These are phyloP conservation scores for Xerocomellus chrysenteron DNA, from an alignment of 768 basidiomycete genomes.

Conservation along the genomic window DNA sequence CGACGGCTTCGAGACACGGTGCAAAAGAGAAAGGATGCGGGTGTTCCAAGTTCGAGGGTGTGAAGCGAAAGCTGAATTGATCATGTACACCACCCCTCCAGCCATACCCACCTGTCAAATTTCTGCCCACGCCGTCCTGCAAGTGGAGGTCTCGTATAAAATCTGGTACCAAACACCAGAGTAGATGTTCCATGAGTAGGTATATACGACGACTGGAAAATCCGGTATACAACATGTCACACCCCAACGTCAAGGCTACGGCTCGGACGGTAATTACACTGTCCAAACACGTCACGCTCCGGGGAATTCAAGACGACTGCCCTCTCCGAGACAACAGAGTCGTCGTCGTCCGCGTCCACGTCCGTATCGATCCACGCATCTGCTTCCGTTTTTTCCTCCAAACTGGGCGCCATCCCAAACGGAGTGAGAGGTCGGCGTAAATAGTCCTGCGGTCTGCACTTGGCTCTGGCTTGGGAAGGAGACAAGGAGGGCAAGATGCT, in stretches of 20 bases:
- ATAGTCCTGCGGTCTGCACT: background rate
- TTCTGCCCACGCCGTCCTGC: background rate
- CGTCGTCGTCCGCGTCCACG: conserved; percentile 32
- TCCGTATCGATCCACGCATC: conserved; percentile 43
- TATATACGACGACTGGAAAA: background rate
- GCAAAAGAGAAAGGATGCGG: too few species aligned
- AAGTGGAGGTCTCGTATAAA: background rate
- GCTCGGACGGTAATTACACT: background rate
- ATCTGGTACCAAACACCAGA: background rate
- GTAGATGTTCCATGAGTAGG: background rate
- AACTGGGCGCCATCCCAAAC: background rate
- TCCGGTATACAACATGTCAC: background rate
- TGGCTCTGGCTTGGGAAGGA: background rate
- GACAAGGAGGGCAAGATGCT: background rate
- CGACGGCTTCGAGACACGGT: too few species aligned
- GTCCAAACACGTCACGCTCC: conserved; percentile 11
- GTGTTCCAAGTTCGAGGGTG: too few species aligned
- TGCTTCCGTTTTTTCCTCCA: conserved; percentile 21
- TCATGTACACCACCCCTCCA: too few species aligned
- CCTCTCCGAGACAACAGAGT: conserved; percentile 14
- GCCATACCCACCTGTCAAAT: background rate
- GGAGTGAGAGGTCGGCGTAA: conserved; percentile 11
- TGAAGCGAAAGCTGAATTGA: too few species aligned
- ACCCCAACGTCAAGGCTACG: background rate
- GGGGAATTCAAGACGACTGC: conserved; percentile 10